phyloP scores from a whole-genome alignment of 2,329 filamentous ascomycete genomes.

The Penicillium occitanis region DNA sequence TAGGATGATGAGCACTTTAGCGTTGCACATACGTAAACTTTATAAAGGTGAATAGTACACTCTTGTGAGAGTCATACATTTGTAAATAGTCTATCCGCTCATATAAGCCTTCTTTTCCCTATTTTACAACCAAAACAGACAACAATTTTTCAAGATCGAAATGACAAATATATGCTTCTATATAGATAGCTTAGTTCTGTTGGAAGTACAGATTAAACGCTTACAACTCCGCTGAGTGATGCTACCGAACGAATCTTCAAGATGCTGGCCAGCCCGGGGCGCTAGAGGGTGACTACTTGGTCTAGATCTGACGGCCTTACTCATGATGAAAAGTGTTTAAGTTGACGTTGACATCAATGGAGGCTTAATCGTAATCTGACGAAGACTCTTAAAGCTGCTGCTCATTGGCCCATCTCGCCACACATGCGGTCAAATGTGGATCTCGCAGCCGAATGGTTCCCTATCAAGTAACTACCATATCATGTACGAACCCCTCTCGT shows the following conservation, averaged over 20 bases:
- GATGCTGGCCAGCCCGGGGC: too few species aligned
- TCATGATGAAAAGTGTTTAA: not conserved
- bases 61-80: not conserved
- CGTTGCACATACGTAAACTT: not conserved
- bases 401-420: not conserved
- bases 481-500: not conserved
- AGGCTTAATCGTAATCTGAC: not conserved
- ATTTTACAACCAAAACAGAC: not conserved
- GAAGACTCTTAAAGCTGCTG: not conserved
- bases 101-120: not conserved
- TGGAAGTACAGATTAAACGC: not conserved
- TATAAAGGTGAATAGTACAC: not conserved
- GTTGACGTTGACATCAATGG: not conserved
- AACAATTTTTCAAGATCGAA: not conserved
- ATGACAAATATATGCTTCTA: not conserved
- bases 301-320: not conserved
- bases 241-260: too few species aligned
- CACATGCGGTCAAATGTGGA: conserved; percentile 1
- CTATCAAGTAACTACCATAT: not conserved
- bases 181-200: not conserved
- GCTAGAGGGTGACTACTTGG: too few species aligned
- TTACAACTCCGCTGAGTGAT: not conserved
- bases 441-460: not conserved
- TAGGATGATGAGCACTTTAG: not conserved
- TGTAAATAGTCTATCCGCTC: not conserved